Conservation (phyloP, 495 filamentous ascomycete genomes). For the Articulospora tetracladia region DNA sequence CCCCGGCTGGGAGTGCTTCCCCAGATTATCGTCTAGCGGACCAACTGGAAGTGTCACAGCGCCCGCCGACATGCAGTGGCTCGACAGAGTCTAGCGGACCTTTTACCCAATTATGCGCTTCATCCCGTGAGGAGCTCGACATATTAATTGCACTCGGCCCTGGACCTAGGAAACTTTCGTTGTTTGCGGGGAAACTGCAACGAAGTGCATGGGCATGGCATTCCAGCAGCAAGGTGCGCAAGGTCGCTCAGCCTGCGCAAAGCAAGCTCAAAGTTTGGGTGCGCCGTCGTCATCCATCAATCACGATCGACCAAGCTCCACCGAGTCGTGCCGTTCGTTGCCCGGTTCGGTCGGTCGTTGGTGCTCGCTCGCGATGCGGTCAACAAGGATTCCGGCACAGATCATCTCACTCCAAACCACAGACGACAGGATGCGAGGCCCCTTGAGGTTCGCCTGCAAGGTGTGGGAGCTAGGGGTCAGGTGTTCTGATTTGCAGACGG, state of each 20-base stretch:
- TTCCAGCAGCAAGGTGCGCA: no score
- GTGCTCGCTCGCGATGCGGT: no score
- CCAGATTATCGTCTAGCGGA: slow-evolving; percentile 14
- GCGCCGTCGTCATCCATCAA: no score
- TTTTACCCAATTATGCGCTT: neutral
- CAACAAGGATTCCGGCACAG: slow-evolving; percentile 13
- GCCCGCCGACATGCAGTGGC: neutral
- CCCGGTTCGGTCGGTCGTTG: no score
- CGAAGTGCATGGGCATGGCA: no score
- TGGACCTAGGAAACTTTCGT: neutral
- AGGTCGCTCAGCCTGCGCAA: no score
- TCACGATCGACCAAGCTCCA: no score
- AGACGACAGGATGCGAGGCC: slow-evolving; percentile 12
- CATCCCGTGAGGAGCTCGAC: neutral
- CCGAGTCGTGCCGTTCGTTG: no score
- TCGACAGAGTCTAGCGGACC: neutral
- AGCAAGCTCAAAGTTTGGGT: no score
- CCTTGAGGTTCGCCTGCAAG: neutral
- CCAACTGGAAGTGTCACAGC: neutral
- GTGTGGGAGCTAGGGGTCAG: no score
- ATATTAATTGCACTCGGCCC: neutral
- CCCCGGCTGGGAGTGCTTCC: neutral
- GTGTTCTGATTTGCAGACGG: slow-evolving; percentile 3
- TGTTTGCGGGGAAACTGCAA: slow-evolving; percentile 6
- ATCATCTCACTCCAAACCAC: no score